Evolutionary conservation across 768 basidiomycete genomes (phyloP), one percentile per base, ranked within the genome.

Genomic region (Ramaria sp.): DNA sequence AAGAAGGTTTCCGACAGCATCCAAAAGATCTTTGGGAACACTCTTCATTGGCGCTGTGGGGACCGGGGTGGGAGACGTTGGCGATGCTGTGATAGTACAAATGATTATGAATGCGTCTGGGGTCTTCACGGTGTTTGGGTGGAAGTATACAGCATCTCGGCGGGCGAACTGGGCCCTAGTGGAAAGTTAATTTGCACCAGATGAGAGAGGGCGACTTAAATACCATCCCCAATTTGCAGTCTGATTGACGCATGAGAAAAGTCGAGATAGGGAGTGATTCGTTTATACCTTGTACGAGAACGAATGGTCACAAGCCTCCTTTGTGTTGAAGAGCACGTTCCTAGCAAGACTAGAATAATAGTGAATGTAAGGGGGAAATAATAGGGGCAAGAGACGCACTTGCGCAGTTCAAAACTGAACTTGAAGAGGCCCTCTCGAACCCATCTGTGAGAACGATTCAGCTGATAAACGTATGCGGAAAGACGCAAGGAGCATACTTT

Each of bases 161-260:
- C 79, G 79, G 39, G 87, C 81, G 67, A 92, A 93, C 66, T 88
- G 85, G 0, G 86, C 83, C 86, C 83, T 86, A 51, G 3, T 22
- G 53, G n/a, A 43, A 27, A 33, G 39, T 47, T 51, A n/a, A 46
- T 58, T 22, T 30, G 45, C 20, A 22, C 39, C 46, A 24, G n/a
- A 5, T 19, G 33, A n/a, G 33, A 33, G 57, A 38, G 54, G 51
- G 43, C 41, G 59, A 49, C 37, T 20, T 31, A 50, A 49, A 45
- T 77, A 86, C 88, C 90, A 92, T 68, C 88, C 88, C 90, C 88
- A 91, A 63, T 91, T 91, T 30, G 86, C 85, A 12, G 88, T 85
- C 84, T 87, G 58, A 49, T 33, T 19, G 20, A 51, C 45, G 54
- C 19, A 57, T 37, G 43, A 15, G n/a, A 42, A 22, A 7, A 22